Base-by-base conservation (phyloP, 2,329 filamentous ascomycete genomes). In the Aspergillus sp. region DNA sequence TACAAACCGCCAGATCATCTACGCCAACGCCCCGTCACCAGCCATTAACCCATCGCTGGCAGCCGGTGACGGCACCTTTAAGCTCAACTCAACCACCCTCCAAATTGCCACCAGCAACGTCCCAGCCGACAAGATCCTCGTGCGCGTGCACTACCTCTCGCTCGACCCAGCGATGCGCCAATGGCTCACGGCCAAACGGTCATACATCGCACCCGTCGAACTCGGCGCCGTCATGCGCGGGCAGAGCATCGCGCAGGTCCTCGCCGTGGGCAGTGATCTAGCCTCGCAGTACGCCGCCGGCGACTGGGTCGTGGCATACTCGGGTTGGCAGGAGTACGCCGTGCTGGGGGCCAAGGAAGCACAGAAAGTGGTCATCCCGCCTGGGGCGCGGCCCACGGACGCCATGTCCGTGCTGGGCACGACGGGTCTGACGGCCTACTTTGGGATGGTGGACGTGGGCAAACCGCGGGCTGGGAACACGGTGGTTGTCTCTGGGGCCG, bases 81-180 rank as follows among this genome's bases (percentile, higher is more conserved):
- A 57, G 35, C 47, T 68, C 7, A 58, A 57, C 40, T 60, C 59
- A n/a, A 49, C 52, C 41, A 45, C 57, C 41, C 52, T 57, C 43
- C 50, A 58, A 19, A 29, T 12, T 28, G 27, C 7, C 9, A 33
- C 33, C 27, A 55, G 58, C 41, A 48, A 61, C 56, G 55, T 66
- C 9, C 62, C 64, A 7, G 51, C 62, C 71, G 82, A 82, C 53
- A 69, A 87, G 59, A 72, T 87, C 46, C 73, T 88, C 48, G 71
- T 76, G 48, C 69, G 73, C 48, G 69, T 69, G 2, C 70, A 84
- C 49, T 87, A 86, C 59, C 73, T 86, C 40, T 83, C 80, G 7
- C 73, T 88, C 35, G 85, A 88, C 65, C 84, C 85, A 1, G 83
- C 84, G n/a, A 87, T 87, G 83, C 77, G 85, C 56, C 80, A 80